phyloP scores from a whole-genome alignment of 768 basidiomycete species.

The Mycena olivaceomarginata region DNA sequence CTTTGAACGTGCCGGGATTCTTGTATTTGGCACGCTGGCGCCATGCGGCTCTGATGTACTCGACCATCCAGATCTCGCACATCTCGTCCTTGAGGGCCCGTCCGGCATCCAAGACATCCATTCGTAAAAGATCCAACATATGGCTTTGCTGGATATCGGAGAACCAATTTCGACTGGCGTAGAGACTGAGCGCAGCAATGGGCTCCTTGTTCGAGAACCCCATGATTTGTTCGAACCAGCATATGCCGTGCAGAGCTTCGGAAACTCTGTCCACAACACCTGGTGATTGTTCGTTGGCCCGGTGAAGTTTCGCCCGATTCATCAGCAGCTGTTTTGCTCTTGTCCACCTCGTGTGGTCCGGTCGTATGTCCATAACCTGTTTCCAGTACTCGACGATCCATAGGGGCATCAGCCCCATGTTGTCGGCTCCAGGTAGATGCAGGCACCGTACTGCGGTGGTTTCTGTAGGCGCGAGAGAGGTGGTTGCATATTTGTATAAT shows the following conservation, averaged over 20 bases:
- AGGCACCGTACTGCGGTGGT: background rate
- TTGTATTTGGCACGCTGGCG: background rate
- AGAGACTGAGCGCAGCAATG: background rate
- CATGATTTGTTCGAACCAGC: background rate
- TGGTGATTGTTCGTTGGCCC: background rate
- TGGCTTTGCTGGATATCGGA: constrained; percentile 9
- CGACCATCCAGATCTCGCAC: constrained; percentile 4
- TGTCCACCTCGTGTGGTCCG: background rate
- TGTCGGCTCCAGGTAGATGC: constrained; percentile 5
- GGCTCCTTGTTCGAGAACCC: background rate
- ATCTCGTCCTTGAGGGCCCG: constrained; percentile 6
- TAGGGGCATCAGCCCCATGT: background rate
- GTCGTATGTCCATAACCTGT: background rate
- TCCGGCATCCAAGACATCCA: background rate
- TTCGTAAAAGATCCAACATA: background rate
- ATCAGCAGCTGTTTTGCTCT: background rate
- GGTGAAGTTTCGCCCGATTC: background rate
- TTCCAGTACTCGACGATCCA: background rate
- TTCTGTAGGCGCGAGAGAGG: background rate
- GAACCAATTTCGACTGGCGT: constrained; percentile 4
- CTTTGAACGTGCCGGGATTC: background rate
- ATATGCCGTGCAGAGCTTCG: background rate
- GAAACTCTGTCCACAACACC: background rate
- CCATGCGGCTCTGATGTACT: background rate
- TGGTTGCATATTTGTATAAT: background rate